A percentile compares a stretch with the other conserved stretches of the same genome.
phyloP scores from a whole-genome alignment of 768 basidiomycete species.

The Leccinum boreale region DNA sequence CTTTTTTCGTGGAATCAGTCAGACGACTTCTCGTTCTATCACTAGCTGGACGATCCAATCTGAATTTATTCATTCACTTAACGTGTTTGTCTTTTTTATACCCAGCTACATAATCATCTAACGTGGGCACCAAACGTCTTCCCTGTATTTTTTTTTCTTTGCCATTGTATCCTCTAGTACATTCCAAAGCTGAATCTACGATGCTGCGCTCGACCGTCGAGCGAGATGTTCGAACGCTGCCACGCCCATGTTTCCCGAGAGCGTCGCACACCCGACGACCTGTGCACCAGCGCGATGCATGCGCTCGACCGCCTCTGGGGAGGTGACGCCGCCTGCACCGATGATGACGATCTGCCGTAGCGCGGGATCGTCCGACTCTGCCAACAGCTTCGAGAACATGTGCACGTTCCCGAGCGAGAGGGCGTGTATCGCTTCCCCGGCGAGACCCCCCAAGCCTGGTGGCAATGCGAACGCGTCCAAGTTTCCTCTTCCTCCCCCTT shows the following conservation, averaged over 20 bases:
- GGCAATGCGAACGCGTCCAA: conserved; percentile 54
- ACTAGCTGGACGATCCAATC: conserved; percentile 7
- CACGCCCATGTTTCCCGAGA: conserved; percentile 52
- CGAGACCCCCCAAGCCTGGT: conserved; percentile 65
- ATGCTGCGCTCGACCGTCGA: background rate
- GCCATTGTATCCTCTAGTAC: background rate
- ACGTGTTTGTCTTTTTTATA: conserved; percentile 2
- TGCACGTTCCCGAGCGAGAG: conserved; percentile 77
- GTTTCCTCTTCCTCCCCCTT: conserved; percentile 1
- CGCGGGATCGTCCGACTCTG: conserved; percentile 35
- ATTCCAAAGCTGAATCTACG: background rate
- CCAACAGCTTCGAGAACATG: conserved; percentile 54
- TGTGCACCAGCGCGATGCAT: conserved; percentile 76
- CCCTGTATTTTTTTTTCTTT: conserved; percentile 6
- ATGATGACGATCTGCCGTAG: conserved; percentile 57
- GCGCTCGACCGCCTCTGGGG: conserved; percentile 52
- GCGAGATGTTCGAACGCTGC: conserved; percentile 47
- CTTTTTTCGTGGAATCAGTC: conserved; percentile 23
- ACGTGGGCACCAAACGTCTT: background rate
- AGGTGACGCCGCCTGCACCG: conserved; percentile 81
- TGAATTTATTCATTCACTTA: conserved; percentile 31
- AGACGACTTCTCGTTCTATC: conserved; percentile 20
- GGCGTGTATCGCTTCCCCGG: conserved; percentile 72
- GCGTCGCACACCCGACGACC: conserved; percentile 63
- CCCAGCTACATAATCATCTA: conserved; percentile 14